phyloP scores from a whole-genome alignment of 2,329 filamentous ascomycete species.

The Penicillium brasilianum region DNA sequence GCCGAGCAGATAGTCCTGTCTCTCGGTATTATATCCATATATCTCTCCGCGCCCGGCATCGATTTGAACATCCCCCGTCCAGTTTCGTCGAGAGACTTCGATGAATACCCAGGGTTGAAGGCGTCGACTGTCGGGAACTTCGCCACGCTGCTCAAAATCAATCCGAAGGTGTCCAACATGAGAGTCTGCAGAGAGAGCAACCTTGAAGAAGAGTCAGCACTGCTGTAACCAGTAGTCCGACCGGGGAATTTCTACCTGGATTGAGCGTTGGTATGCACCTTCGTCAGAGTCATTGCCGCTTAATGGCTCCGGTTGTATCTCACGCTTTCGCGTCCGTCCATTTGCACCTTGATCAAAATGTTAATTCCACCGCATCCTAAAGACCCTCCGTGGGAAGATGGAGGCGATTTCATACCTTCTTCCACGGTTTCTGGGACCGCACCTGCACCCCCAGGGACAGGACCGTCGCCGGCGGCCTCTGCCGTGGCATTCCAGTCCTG shows the following conservation, averaged over 20 bases:
- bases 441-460: conserved; percentile 50
- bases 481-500: conserved; percentile 46
- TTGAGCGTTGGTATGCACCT: conserved; percentile 10
- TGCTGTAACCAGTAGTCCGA: background rate
- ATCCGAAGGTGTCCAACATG: conserved; percentile 52
- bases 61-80: conserved; percentile 52
- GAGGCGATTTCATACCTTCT: conserved; percentile 21
- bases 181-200: conserved; percentile 50
- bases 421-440: conserved; percentile 43
- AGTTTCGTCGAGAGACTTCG: conserved; percentile 54
- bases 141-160: conserved; percentile 39
- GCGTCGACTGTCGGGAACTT: background rate
- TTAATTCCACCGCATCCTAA: background rate
- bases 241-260: conserved; percentile 16
- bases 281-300: background rate
- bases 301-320: conserved; percentile 12
- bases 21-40: conserved; percentile 52
- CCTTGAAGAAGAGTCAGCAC: conserved; percentile 19
- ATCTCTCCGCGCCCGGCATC: conserved; percentile 45
- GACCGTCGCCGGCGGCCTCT: conserved; percentile 36
- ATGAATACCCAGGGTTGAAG: conserved; percentile 48
- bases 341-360: conserved; percentile 41
- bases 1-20: conserved; percentile 54
- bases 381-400: background rate
- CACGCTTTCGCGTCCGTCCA: conserved; percentile 42